Conservation (phyloP, 1,284 basidiomycete species). For the Ceratorhiza oryzae-sativae region DNA sequence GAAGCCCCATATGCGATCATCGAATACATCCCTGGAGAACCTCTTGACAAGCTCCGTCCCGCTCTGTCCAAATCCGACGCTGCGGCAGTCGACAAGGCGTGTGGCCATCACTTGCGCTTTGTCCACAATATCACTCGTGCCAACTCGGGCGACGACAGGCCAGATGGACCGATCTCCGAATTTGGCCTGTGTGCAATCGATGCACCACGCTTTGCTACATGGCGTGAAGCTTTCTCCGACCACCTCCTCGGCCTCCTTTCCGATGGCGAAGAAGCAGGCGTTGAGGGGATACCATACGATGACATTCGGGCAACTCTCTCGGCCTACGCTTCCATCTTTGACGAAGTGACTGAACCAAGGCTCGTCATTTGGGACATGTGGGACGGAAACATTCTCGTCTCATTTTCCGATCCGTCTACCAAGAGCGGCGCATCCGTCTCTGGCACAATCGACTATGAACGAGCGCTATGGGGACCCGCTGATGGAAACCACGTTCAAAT, state of each 20-base stretch:
- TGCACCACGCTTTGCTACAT: constrained; percentile 28
- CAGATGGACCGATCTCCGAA: constrained; percentile 25
- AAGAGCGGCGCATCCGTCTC: constrained; percentile 19
- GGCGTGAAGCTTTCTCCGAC: constrained; percentile 26
- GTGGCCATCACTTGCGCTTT: constrained; percentile 10
- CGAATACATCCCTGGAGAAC: constrained; percentile 28
- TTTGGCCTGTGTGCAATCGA: constrained; percentile 34
- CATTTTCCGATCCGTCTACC: background rate
- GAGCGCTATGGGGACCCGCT: constrained; percentile 35
- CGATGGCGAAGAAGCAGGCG: constrained; percentile 13
- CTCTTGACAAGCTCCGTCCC: constrained; percentile 5
- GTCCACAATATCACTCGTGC: constrained; percentile 10
- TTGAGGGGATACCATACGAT: constrained; percentile 18
- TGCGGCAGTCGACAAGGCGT: constrained; percentile 1
- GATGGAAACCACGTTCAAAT: constrained; percentile 24
- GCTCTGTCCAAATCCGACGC: background rate
- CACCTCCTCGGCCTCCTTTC: constrained; percentile 4
- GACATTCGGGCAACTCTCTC: constrained; percentile 16
- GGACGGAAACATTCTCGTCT: constrained; percentile 33
- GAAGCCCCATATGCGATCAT: constrained; percentile 33
- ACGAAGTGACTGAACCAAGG: constrained; percentile 20
- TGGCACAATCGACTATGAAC: constrained; percentile 35
- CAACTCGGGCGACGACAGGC: constrained; percentile 21
- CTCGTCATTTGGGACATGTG: constrained; percentile 34
- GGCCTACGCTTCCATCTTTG: constrained; percentile 6